Evolutionary conservation across 169 alveolate genomes (phyloP).

Genomic region (Neospora caninum): DNA sequence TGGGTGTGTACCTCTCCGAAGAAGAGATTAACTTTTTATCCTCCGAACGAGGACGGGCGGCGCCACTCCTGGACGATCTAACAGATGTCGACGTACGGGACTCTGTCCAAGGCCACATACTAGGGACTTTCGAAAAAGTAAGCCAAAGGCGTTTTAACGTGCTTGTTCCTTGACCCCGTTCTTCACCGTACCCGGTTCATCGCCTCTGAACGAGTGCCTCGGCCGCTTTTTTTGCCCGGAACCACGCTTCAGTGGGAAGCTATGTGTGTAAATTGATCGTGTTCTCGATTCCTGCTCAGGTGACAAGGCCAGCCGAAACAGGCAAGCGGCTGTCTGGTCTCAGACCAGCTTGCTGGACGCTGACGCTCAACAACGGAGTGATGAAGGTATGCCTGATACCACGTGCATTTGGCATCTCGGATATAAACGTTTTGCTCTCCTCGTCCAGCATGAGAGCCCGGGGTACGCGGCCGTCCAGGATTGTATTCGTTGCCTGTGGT

Average conservation of each 20-base stretch:
- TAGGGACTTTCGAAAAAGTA: slow-evolving; percentile 25
- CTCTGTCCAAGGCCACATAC: background rate
- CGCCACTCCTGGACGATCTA: background rate
- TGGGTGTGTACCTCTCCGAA: background rate
- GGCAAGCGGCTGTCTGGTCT: slow-evolving; percentile 8
- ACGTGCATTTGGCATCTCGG: background rate
- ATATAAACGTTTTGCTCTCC: background rate
- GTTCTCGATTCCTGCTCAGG: background rate
- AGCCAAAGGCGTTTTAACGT: background rate
- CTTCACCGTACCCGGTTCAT: background rate
- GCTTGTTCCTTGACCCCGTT: background rate
- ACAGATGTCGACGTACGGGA: background rate
- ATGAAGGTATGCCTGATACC: background rate
- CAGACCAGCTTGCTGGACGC: slow-evolving; percentile 41
- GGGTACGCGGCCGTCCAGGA: background rate
- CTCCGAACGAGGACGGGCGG: background rate
- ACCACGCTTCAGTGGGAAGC: no score
- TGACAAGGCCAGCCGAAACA: slow-evolving; percentile 30
- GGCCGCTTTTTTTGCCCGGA: no score
- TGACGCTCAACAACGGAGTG: background rate
- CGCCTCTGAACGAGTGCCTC: no score
- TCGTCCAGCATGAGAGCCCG: background rate
- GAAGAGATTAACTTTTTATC: background rate
- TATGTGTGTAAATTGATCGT: background rate
- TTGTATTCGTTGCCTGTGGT: background rate